These are phyloP conservation scores for Kodamaea lidongshanica DNA, from an alignment of 805 yeast species.

Conservation along the genomic window DNA sequence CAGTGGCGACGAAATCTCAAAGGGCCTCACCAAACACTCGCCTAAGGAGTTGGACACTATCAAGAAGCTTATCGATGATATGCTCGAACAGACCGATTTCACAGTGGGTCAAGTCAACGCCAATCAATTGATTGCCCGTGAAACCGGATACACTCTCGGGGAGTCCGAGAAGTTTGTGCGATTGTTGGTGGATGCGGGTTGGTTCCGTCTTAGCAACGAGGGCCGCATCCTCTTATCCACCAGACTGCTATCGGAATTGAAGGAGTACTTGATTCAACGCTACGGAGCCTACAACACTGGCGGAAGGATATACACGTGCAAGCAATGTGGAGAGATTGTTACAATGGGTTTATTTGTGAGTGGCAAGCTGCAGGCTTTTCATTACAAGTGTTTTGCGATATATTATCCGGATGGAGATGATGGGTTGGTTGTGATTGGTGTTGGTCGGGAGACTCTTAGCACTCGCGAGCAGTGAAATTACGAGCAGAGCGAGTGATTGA, in stretches of 20 bases:
- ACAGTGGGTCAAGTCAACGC: slow-evolving; percentile 32
- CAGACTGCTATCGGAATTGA: slow-evolving; percentile 43
- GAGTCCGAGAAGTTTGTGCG: slow-evolving; percentile 38
- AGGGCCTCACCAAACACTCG: slow-evolving; percentile 31
- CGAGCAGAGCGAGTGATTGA: neutral
- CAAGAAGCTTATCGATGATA: slow-evolving; percentile 41
- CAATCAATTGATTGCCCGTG: slow-evolving; percentile 21
- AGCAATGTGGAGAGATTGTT: slow-evolving; percentile 47
- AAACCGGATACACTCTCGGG: slow-evolving; percentile 20
- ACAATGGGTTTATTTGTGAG: slow-evolving; percentile 45
- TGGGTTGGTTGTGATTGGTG: slow-evolving; percentile 5
- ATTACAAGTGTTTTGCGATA: slow-evolving; percentile 41
- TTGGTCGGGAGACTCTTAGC: slow-evolving; percentile 3
- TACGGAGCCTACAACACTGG: slow-evolving; percentile 26
- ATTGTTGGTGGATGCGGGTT: slow-evolving; percentile 43
- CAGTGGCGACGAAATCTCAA: slow-evolving; percentile 33
- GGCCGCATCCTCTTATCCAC: slow-evolving; percentile 34
- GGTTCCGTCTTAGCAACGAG: slow-evolving; percentile 37
- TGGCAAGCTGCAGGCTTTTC: slow-evolving; percentile 27
- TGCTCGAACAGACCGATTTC: slow-evolving; percentile 38
- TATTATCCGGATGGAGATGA: slow-evolving; percentile 26
- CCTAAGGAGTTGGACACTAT: slow-evolving; percentile 37
- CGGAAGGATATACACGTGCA: slow-evolving; percentile 41
- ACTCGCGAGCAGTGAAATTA: no score
- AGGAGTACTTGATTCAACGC: slow-evolving; percentile 36